Evolutionary conservation across 768 basidiomycete species (phyloP).

Genomic region (Dentipellis fragilis): DNA sequence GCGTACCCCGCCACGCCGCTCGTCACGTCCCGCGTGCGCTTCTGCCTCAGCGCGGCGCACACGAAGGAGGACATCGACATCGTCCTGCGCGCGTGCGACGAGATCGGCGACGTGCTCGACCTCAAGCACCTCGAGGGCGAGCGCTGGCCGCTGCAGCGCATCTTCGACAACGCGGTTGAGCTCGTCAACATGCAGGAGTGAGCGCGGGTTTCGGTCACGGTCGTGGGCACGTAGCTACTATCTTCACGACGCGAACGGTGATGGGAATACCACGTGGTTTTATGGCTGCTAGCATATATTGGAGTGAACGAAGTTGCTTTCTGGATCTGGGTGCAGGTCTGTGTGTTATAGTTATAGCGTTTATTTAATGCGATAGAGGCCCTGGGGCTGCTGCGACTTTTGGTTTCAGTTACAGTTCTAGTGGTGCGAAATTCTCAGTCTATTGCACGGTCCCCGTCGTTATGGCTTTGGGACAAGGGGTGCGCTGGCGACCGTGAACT

Average conservation of each 20-base stretch:
- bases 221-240: not conserved
- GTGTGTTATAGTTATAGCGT: not conserved
- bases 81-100: constrained; percentile 79
- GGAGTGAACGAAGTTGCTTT: not conserved
- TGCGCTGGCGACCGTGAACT: too few species aligned
- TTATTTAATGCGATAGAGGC: not conserved
- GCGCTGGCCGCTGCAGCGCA: constrained; percentile 72
- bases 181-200: constrained; percentile 41
- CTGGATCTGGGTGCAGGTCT: not conserved
- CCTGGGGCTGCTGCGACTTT: not conserved
- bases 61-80: constrained; percentile 95
- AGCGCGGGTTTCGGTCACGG: too few species aligned
- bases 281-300: not conserved
- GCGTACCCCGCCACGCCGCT: constrained; percentile 87
- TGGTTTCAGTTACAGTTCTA: not conserved
- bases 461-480: too few species aligned
- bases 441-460: too few species aligned
- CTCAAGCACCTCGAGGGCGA: constrained; percentile 70
- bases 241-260: too few species aligned
- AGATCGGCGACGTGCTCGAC: constrained; percentile 83
- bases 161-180: constrained; percentile 64
- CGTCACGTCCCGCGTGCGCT: constrained; percentile 79
- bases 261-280: not conserved
- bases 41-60: constrained; percentile 91
- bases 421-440: not conserved